These are phyloP conservation scores for Cinchona pubescens DNA, from an alignment of 257 asterid genomes.

Conservation along the genomic window DNA sequence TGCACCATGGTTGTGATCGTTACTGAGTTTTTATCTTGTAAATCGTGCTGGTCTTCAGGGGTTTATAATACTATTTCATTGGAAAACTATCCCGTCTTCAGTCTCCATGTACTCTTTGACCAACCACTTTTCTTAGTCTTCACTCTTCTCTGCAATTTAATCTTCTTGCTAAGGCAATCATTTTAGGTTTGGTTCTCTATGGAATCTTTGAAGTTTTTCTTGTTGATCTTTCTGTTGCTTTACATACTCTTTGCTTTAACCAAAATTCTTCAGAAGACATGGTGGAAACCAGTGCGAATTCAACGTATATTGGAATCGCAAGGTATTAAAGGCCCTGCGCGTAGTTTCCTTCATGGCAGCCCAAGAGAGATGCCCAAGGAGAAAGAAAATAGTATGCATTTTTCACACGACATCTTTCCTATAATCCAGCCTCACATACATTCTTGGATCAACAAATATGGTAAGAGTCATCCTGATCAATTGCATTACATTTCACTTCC, in stretches of 20 bases:
- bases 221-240: neutral
- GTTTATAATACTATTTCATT: too few relatives aligned
- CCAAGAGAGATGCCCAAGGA: constrained; percentile 36
- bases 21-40: neutral
- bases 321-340: constrained; percentile 51
- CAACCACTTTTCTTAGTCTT: too few relatives aligned
- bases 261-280: constrained; percentile 23
- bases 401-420: constrained; percentile 44
- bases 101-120: too few relatives aligned
- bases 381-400: constrained; percentile 27
- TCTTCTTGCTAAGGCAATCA: neutral
- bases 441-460: constrained; percentile 42
- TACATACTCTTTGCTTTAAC: constrained; percentile 2
- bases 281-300: constrained; percentile 40
- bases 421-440: constrained; percentile 45
- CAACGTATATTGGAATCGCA: constrained; percentile 26
- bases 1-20: too few relatives aligned
- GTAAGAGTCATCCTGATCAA: constrained; percentile 10
- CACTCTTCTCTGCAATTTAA: too few relatives aligned
- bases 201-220: neutral
- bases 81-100: too few relatives aligned
- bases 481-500: neutral
- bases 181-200: neutral
- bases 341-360: constrained; percentile 39
- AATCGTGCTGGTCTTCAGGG: too few relatives aligned